Evolutionary conservation across 2,329 filamentous ascomycete genomes (phyloP).

Genomic region (Xylariales sp.): DNA sequence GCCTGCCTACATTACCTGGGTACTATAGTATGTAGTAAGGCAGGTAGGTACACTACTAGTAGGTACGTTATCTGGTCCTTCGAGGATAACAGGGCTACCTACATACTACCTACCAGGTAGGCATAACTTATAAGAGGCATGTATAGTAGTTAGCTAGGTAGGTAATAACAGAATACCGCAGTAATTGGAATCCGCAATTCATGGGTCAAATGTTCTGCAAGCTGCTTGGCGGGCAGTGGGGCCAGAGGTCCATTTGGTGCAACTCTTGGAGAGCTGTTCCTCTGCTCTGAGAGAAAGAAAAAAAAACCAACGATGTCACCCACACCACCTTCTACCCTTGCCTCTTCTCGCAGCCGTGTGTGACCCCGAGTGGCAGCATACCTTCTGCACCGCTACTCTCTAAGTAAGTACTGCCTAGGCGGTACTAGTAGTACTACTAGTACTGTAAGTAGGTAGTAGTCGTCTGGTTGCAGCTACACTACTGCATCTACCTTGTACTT

Average conservation of each 20-base stretch:
- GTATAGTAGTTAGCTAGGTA: too few species aligned
- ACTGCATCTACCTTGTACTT: not conserved
- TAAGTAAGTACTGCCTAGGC: too few species aligned
- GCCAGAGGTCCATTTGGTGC: constrained; percentile 39
- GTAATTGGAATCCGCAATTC: constrained; percentile 45
- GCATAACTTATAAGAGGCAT: too few species aligned
- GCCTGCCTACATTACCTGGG: not conserved
- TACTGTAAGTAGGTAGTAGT: too few species aligned
- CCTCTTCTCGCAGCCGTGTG: constrained; percentile 47
- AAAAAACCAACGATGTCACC: constrained; percentile 38
- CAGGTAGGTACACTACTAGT: too few species aligned
- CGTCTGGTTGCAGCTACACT: constrained; percentile 32
- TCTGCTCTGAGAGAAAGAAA: constrained; percentile 45
- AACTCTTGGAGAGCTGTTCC: constrained; percentile 42
- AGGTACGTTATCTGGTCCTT: constrained; percentile 30
- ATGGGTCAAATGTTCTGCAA: constrained; percentile 39
- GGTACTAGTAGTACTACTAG: too few species aligned
- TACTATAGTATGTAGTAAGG: too few species aligned
- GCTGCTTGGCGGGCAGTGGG: constrained; percentile 40
- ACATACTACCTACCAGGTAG: constrained; percentile 23
- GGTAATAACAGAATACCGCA: too few species aligned
- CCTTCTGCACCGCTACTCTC: constrained; percentile 48
- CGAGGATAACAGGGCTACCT: constrained; percentile 44
- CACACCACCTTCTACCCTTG: constrained; percentile 41
- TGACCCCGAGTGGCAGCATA: constrained; percentile 50